Conservation (phyloP, 1,139 yeast genomes). For the Scheffersomyces insectosa region DNA sequence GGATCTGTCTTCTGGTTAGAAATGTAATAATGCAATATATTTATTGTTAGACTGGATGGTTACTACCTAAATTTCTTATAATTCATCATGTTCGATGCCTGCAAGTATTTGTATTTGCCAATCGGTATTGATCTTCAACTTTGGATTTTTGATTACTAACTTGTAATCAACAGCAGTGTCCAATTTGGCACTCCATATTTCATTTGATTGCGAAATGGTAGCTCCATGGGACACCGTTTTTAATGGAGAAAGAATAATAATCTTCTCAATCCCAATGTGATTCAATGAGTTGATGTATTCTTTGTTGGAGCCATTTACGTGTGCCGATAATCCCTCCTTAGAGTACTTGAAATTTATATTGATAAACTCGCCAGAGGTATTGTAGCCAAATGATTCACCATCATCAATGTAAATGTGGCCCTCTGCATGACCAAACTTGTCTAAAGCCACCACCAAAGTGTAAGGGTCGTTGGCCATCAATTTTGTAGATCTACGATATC, state of each 20-base stretch:
- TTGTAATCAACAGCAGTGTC: slow-evolving; percentile 15
- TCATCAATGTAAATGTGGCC: slow-evolving; percentile 77
- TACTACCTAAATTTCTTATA: slow-evolving; percentile 10
- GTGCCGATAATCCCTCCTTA: slow-evolving; percentile 13
- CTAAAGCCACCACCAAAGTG: slow-evolving; percentile 68
- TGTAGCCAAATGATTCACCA: slow-evolving; percentile 69
- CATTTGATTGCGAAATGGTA: slow-evolving; percentile 33
- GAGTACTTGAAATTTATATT: slow-evolving; percentile 34
- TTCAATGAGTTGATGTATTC: slow-evolving; percentile 21
- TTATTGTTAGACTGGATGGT: neutral
- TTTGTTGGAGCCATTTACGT: slow-evolving; percentile 17
- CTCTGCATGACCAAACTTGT: slow-evolving; percentile 48
- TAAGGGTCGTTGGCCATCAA: slow-evolving; percentile 84
- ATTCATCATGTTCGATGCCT: slow-evolving; percentile 28
- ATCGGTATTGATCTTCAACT: slow-evolving; percentile 43
- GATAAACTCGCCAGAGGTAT: slow-evolving; percentile 46
- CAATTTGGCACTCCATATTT: slow-evolving; percentile 34
- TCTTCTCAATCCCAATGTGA: slow-evolving; percentile 52
- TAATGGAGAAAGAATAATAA: slow-evolving; percentile 51
- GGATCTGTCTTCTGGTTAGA: too few relatives aligned
- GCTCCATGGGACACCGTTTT: slow-evolving; percentile 15
- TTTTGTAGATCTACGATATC: slow-evolving; percentile 77
- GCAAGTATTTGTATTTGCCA: slow-evolving; percentile 43
- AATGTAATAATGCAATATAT: neutral
- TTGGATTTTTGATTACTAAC: slow-evolving; percentile 54